A percentile compares a stretch with the other conserved stretches of the same genome.
Conservation (phyloP, 129 eudicot species). For the Sambucus nigra region DNA sequence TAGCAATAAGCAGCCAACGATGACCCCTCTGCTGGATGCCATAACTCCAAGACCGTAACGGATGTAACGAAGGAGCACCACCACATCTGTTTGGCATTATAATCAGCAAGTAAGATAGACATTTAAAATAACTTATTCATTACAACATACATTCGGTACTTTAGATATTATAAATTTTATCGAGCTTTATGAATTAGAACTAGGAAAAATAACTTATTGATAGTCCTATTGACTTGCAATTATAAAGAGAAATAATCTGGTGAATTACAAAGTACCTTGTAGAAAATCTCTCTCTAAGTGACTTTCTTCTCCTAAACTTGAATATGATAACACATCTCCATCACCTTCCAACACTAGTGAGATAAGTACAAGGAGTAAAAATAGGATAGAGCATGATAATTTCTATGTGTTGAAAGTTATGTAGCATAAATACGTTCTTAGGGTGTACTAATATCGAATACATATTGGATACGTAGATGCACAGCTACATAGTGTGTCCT, state of each 20-base stretch:
- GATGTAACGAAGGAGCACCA: conserved; percentile 90
- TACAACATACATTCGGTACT: neutral
- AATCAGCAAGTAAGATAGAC: neutral
- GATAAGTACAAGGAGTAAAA: neutral
- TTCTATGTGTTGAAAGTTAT: too few species aligned
- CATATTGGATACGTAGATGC: too few species aligned
- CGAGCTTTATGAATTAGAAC: conserved; percentile 1
- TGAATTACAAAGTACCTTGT: conserved; percentile 78
- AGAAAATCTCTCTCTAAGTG: conserved; percentile 84
- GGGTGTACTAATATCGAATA: too few species aligned
- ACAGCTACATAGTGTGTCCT: too few species aligned
- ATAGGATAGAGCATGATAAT: too few species aligned
- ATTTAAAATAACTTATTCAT: neutral
- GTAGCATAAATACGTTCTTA: too few species aligned
- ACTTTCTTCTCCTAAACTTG: conserved; percentile 75
- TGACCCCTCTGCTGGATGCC: conserved; percentile 93
- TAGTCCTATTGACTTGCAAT: conserved; percentile 74
- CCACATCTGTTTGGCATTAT: conserved; percentile 56
- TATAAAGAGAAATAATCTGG: conserved; percentile 81
- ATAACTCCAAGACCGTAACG: conserved; percentile 91
- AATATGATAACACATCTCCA: conserved; percentile 86
- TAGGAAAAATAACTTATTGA: conserved; percentile 56
- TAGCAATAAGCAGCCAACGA: conserved; percentile 80
- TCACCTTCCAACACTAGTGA: conserved; percentile 83
- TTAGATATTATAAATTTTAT: conserved; percentile 4